These are phyloP conservation scores for Exserohilum rostratum DNA, from an alignment of 2,329 filamentous ascomycete genomes.

Conservation along the genomic window DNA sequence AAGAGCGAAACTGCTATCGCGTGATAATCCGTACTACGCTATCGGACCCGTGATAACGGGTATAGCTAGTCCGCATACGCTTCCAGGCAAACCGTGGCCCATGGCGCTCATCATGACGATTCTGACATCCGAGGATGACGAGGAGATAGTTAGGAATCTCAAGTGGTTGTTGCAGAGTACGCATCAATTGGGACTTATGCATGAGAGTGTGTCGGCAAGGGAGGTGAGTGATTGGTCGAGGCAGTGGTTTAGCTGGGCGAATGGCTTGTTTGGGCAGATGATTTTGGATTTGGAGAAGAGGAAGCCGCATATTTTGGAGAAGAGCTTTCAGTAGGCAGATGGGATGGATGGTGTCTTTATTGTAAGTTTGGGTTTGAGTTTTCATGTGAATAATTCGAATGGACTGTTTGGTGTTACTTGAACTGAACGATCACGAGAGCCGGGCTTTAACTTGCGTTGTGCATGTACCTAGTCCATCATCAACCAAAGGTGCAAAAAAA, in stretches of 20 bases:
- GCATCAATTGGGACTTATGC: conserved; percentile 56
- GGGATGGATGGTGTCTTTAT: too few relatives aligned
- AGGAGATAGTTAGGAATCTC: conserved; percentile 52
- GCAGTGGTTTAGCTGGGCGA: conserved; percentile 60
- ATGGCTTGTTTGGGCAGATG: conserved; percentile 57
- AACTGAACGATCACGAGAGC: too few relatives aligned
- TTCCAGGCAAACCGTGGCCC: conserved; percentile 56
- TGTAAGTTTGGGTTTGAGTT: neutral
- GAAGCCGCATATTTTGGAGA: conserved; percentile 50
- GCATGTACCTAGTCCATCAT: too few relatives aligned
- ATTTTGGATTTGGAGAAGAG: conserved; percentile 53
- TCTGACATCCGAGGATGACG: conserved; percentile 55
- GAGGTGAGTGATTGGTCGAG: conserved; percentile 52
- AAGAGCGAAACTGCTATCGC: conserved; percentile 50
- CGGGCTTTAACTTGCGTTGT: too few relatives aligned
- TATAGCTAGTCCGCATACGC: conserved; percentile 55
- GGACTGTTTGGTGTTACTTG: too few relatives aligned
- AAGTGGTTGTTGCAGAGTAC: conserved; percentile 54
- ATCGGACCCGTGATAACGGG: conserved; percentile 53
- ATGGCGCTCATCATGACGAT: conserved; percentile 59
- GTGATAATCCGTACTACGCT: conserved; percentile 56
- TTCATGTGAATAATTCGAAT: too few relatives aligned
- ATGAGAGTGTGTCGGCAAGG: conserved; percentile 57
- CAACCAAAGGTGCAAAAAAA: too few relatives aligned
- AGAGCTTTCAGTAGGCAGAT: conserved; percentile 37